Conservation (phyloP, 2,329 filamentous ascomycete species). For the Parastagonospora nodorum region DNA sequence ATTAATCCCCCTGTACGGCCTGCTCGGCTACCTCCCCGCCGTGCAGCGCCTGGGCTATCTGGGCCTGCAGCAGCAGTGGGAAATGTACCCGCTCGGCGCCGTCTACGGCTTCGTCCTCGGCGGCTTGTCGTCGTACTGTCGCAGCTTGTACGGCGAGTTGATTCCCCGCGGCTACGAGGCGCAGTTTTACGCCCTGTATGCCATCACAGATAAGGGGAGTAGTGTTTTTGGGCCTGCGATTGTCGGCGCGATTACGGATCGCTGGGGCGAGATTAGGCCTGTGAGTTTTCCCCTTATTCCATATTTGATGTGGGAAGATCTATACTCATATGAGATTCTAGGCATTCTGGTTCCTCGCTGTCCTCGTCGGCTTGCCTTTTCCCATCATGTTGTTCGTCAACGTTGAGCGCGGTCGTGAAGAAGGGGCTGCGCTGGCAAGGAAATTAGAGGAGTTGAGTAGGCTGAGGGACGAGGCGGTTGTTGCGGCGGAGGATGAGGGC, state of each 20-base stretch:
- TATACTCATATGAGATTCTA: constrained; percentile 8
- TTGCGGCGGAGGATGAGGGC: constrained; percentile 13
- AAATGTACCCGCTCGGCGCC: constrained; percentile 91
- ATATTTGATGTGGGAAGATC: background rate
- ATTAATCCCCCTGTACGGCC: constrained; percentile 87
- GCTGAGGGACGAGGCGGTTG: constrained; percentile 8
- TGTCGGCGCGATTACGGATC: constrained; percentile 90
- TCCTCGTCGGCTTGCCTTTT: constrained; percentile 81
- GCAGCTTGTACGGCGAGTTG: constrained; percentile 88
- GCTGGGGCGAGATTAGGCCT: constrained; percentile 55
- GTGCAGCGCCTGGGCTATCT: constrained; percentile 75
- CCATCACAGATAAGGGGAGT: constrained; percentile 95
- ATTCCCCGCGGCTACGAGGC: constrained; percentile 94
- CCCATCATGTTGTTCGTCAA: constrained; percentile 85
- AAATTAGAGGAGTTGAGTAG: constrained; percentile 39
- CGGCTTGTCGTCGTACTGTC: constrained; percentile 89
- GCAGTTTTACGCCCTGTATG: constrained; percentile 94
- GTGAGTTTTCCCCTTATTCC: constrained; percentile 30
- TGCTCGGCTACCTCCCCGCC: constrained; percentile 84
- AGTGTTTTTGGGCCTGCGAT: constrained; percentile 93
- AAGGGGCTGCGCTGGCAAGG: constrained; percentile 48
- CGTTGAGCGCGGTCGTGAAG: constrained; percentile 64
- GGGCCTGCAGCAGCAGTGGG: constrained; percentile 92
- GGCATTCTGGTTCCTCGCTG: constrained; percentile 90
- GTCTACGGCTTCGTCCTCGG: constrained; percentile 94